Evolutionary conservation across 2,329 filamentous ascomycete genomes (phyloP), one percentile per base, ranked within the genome.

Genomic region (Beauveria pseudobassiana): DNA sequence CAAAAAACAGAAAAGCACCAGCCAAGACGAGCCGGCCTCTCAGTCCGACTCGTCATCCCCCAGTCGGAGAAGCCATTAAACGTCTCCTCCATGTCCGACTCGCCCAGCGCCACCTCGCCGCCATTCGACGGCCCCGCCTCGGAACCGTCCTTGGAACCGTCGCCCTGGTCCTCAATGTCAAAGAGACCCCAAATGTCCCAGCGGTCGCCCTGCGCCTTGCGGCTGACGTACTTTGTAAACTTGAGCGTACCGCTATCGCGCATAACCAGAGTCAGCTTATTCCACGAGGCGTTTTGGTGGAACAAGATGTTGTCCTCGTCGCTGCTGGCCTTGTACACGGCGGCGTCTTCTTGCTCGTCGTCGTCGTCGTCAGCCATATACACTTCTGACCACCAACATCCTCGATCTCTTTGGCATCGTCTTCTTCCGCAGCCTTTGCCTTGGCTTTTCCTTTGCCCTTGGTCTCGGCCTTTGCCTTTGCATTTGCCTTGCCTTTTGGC

Each of bases 211-310:
- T 85, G 85, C 8, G 95, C 95, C 56, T 82, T 84, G 63, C 81
- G 81, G 74, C 89, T 96, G 24, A 99, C 89, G 73, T 98, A 99
- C 79, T 98, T 99, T 70, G 98, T 92, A 72, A 99, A 99, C 73
- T 91, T 88, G 71, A 99, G 80, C 16, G 89, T 88, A 16, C 91
- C 93, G 67, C 85, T 86, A 72, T 99, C 95, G 62, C 95, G 84
- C 67, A 98, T 78, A 38, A 98, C 95, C 66, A 99, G 85, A 65
- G 88, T 92, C 78, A 99, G 81, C 65, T 89, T 91, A 74, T 98
- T 98, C 95, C 95, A 99, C 18, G 82, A 74, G 1, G 83, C 80
- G 9, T 80, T 79, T 73, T 86, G 83, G 78, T 83, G 85, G 74
- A 86, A 86, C 52, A 86, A 77, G 65, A 86, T 85, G 72, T 85